These are phyloP conservation scores for Aspergillus cristatus DNA, from an alignment of 495 filamentous ascomycete species.

Conservation along the genomic window DNA sequence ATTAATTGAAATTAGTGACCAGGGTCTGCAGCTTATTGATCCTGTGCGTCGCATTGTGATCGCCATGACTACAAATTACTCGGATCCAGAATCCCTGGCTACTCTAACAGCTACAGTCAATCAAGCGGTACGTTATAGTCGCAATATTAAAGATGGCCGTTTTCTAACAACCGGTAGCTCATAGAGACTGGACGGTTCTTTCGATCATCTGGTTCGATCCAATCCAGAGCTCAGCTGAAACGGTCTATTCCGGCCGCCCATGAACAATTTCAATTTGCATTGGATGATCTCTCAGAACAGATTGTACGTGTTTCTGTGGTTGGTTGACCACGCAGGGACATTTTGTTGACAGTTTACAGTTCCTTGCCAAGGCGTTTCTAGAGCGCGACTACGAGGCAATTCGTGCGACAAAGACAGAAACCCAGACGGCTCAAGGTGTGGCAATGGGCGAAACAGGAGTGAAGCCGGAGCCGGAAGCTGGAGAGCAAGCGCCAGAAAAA, in stretches of 20 bases:
- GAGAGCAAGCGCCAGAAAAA: conserved; percentile 8
- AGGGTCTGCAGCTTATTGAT: no score
- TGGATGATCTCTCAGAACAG: conserved; percentile 43
- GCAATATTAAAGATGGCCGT: background rate
- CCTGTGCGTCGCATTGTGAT: no score
- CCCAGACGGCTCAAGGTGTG: conserved; percentile 22
- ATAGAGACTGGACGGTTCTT: conserved; percentile 42
- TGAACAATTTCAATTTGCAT: conserved; percentile 37
- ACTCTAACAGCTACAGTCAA: conserved; percentile 36
- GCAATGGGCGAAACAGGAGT: conserved; percentile 21
- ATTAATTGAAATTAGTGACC: conserved; percentile 13
- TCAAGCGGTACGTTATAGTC: conserved; percentile 26
- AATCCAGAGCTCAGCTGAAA: conserved; percentile 29
- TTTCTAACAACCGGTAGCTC: conserved; percentile 28
- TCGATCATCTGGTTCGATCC: conserved; percentile 26
- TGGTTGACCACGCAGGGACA: no score
- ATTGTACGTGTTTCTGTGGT: conserved; percentile 31
- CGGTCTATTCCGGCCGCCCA: conserved; percentile 36
- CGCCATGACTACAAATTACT: conserved; percentile 24
- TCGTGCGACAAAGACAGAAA: conserved; percentile 24
- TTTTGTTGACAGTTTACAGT: conserved; percentile 21
- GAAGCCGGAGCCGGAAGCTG: conserved; percentile 9
- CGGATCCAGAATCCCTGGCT: conserved; percentile 34
- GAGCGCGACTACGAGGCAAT: conserved; percentile 38
- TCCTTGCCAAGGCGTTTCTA: conserved; percentile 37